phyloP scores from a whole-genome alignment of 129 eudicot genomes.

The Rutidosis leptorrhynchoides region DNA sequence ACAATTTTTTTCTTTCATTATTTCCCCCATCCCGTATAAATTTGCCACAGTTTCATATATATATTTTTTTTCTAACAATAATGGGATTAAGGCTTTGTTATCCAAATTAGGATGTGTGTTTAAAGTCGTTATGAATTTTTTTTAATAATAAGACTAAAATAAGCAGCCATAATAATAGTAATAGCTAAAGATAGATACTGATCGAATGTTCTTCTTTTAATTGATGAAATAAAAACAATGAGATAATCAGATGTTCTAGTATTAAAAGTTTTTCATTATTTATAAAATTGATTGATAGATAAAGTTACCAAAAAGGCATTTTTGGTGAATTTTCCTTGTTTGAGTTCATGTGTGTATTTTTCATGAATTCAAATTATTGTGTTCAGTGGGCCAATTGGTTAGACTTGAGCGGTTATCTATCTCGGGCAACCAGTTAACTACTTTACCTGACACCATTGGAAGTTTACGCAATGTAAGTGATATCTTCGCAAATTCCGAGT shows the following conservation, averaged over 20 bases:
- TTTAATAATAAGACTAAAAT: not conserved
- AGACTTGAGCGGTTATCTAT: slow-evolving; percentile 83
- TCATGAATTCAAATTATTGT: not conserved
- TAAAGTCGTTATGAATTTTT: too few species aligned
- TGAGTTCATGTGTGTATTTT: not conserved
- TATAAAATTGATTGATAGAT: not conserved
- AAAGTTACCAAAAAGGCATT: not conserved
- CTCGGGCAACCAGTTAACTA: slow-evolving; percentile 61
- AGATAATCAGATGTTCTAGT: not conserved
- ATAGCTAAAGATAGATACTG: not conserved
- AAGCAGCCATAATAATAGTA: not conserved
- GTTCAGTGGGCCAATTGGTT: slow-evolving; percentile 94
- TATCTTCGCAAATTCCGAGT: slow-evolving; percentile 7
- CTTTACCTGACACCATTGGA: slow-evolving; percentile 90
- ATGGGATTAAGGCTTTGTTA: not conserved
- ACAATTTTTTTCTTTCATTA: slow-evolving; percentile 5
- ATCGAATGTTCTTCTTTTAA: not conserved
- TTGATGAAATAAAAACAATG: not conserved
- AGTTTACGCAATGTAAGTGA: slow-evolving; percentile 88
- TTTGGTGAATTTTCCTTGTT: not conserved
- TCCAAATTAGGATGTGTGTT: not conserved
- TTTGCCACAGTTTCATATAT: slow-evolving; percentile 4
- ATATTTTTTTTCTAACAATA: not conserved
- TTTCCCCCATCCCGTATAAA: slow-evolving; percentile 19
- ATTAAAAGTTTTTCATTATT: too few species aligned